Conservation (phyloP, 352 stramenopile species). For the Pilasporangium apinafurcum region DNA sequence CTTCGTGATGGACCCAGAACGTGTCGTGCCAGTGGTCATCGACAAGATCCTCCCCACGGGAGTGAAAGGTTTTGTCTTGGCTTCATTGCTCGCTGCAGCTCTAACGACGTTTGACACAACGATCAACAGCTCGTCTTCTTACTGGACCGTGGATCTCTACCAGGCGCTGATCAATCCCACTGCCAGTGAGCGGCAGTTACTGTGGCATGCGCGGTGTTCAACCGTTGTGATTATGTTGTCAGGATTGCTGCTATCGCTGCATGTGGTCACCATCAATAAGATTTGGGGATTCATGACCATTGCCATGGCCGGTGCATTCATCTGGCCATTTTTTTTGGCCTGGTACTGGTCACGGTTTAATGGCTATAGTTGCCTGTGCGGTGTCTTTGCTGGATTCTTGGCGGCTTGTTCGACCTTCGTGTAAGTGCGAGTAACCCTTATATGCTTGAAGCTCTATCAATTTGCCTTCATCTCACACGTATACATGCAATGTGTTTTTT, state of each 20-base stretch:
- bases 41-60: slow-evolving; percentile 63
- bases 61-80: slow-evolving; percentile 60
- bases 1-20: slow-evolving; percentile 59
- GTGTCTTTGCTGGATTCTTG: slow-evolving; percentile 46
- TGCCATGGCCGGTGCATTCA: slow-evolving; percentile 52
- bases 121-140: slow-evolving; percentile 72
- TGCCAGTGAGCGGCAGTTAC: slow-evolving; percentile 41
- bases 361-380: slow-evolving; percentile 46
- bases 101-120: slow-evolving; percentile 79
- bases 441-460: not conserved
- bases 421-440: slow-evolving; percentile 21
- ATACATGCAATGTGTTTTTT: slow-evolving; percentile 2
- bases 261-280: slow-evolving; percentile 71
- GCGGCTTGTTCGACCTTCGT: slow-evolving; percentile 54
- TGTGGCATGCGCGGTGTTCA: slow-evolving; percentile 61
- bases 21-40: slow-evolving; percentile 70
- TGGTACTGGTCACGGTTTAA: slow-evolving; percentile 83
- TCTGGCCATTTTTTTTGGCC: slow-evolving; percentile 74
- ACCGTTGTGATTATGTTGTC: slow-evolving; percentile 52
- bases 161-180: slow-evolving; percentile 58
- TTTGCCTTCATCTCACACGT: not conserved
- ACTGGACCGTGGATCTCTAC: slow-evolving; percentile 83
- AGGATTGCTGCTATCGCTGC: slow-evolving; percentile 51
- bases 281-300: slow-evolving; percentile 83
- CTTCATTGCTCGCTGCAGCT: slow-evolving; percentile 59